Conservation (phyloP, 192 early-diverging fungal genomes). For the Podochytrium sp. region DNA sequence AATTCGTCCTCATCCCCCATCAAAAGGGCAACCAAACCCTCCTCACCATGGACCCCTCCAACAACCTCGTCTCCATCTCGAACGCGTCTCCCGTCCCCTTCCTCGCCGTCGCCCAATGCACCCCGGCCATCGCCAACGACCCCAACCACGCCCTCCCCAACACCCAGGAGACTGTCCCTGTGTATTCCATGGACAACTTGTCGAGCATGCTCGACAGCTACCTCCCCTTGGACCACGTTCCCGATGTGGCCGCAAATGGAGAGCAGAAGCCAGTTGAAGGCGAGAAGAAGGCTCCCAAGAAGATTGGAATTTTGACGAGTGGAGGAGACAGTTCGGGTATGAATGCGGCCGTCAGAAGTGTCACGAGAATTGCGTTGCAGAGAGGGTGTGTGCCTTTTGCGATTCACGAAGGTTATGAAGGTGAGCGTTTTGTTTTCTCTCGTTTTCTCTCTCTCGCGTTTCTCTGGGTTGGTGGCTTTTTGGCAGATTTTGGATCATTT, state of each 20-base stretch:
- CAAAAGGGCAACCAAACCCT: conserved; percentile 28
- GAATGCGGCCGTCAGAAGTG: conserved; percentile 92
- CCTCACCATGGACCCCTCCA: conserved; percentile 74
- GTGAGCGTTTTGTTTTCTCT: conserved; percentile 2
- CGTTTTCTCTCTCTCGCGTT: neutral
- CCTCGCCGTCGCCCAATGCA: conserved; percentile 36
- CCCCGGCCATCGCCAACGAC: neutral
- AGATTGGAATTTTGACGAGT: conserved; percentile 91
- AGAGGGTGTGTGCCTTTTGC: conserved; percentile 83
- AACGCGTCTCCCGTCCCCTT: conserved; percentile 57
- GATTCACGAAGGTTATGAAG: conserved; percentile 94
- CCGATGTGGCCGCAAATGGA: neutral
- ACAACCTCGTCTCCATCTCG: conserved; percentile 78
- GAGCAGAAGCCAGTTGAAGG: neutral
- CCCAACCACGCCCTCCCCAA: neutral
- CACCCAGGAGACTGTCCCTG: conserved; percentile 12
- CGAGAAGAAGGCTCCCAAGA: conserved; percentile 49
- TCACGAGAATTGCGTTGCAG: conserved; percentile 85
- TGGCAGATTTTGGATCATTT: too few species aligned
- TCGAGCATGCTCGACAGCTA: neutral
- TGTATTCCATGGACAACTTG: neutral
- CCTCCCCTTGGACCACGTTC: conserved; percentile 5
- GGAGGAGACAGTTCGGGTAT: conserved; percentile 98
- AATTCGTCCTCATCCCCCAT: neutral
- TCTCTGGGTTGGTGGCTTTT: too few species aligned